A percentile compares a stretch with the other conserved stretches of the same genome.
Evolutionary conservation across 225 moss, liverwort and hornwort genomes (phyloP).

Genomic region (Polytrichum commune): DNA sequence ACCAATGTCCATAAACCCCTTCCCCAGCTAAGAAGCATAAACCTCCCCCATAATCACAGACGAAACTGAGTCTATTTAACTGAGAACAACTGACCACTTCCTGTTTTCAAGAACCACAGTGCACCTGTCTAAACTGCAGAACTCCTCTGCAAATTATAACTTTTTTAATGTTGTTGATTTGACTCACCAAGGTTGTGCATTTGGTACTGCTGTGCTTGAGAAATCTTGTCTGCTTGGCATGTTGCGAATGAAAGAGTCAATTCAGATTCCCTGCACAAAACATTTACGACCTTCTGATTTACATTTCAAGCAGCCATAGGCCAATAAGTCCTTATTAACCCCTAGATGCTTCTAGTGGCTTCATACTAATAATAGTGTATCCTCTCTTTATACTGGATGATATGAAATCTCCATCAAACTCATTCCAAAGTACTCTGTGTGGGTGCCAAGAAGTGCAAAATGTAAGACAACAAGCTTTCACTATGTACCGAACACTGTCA

Average conservation of each 20-base stretch:
- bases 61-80: not conserved
- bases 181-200: conserved; percentile 84
- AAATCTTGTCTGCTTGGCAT: conserved; percentile 60
- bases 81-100: not conserved
- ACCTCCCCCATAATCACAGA: not conserved
- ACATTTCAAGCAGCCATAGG: conserved; percentile 11
- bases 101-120: not conserved
- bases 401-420: too few relatives aligned
- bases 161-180: not conserved
- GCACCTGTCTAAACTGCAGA: not conserved
- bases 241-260: conserved; percentile 76
- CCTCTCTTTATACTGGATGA: too few relatives aligned
- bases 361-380: too few relatives aligned
- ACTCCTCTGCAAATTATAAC: too few relatives aligned
- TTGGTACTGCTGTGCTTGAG: conserved; percentile 56
- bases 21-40: too few relatives aligned
- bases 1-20: too few relatives aligned
- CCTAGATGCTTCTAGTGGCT: not conserved
- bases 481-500: too few relatives aligned
- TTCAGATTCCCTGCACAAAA: conserved; percentile 28
- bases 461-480: too few relatives aligned
- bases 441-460: too few relatives aligned
- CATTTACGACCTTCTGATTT: too few relatives aligned
- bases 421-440: too few relatives aligned
- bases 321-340: not conserved